Evolutionary conservation across 257 asterid species (phyloP).

Genomic region (Rehmannia glutinosa): DNA sequence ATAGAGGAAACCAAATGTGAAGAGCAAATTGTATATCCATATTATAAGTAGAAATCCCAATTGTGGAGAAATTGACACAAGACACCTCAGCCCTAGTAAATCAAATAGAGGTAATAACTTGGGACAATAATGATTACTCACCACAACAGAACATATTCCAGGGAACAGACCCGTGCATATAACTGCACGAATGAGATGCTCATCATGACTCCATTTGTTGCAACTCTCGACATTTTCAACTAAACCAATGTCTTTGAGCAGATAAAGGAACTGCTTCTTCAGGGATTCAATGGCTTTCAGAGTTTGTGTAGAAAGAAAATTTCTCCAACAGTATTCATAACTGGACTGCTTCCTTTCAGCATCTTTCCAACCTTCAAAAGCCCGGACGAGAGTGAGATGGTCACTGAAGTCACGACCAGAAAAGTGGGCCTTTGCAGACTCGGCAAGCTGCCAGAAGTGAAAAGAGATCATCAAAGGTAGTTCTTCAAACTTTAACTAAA

Average conservation of each 20-base stretch:
- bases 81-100: neutral
- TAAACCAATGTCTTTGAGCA: conserved; percentile 73
- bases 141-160: conserved; percentile 93
- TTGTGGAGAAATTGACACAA: neutral
- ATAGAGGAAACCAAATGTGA: conserved; percentile 3
- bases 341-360: conserved; percentile 74
- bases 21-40: too few relatives aligned
- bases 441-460: conserved; percentile 73
- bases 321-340: conserved; percentile 85
- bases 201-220: conserved; percentile 70
- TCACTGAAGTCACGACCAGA: conserved; percentile 84
- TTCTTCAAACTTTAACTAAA: conserved; percentile 6
- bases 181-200: conserved; percentile 72
- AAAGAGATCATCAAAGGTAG: conserved; percentile 11
- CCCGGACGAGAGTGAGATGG: conserved; percentile 79
- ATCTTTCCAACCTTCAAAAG: conserved; percentile 89
- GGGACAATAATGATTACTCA: conserved; percentile 31
- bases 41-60: too few relatives aligned
- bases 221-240: conserved; percentile 61
- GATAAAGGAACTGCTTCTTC: conserved; percentile 64
- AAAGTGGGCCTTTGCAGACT: conserved; percentile 89
- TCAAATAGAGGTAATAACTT: neutral
- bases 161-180: conserved; percentile 92
- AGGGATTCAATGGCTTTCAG: conserved; percentile 90
- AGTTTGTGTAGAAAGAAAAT: conserved; percentile 89